Conservation (phyloP, 1,284 basidiomycete genomes). For the Ganoderma lingzhi region DNA sequence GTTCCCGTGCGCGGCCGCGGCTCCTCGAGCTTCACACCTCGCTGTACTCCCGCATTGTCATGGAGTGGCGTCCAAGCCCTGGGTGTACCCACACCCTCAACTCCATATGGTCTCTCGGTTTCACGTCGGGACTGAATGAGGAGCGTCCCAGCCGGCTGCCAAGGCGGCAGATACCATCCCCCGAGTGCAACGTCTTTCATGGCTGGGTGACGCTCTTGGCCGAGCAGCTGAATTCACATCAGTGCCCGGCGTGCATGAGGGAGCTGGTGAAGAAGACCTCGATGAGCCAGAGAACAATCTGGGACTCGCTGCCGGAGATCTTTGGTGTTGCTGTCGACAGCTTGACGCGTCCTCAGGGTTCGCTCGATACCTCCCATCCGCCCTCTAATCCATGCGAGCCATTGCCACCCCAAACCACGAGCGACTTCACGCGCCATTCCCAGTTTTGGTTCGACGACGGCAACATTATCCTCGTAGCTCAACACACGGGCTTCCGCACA, state of each 20-base stretch:
- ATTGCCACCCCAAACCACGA: too few relatives aligned
- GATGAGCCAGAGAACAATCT: background rate
- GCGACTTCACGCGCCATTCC: background rate
- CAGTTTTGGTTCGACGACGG: constrained; percentile 7
- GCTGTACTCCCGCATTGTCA: background rate
- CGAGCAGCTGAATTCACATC: background rate
- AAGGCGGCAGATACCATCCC: background rate
- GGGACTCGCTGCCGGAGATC: background rate
- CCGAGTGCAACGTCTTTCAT: background rate
- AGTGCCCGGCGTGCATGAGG: background rate
- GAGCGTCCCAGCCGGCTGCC: too few relatives aligned
- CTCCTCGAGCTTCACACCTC: background rate
- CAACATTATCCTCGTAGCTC: constrained; percentile 7
- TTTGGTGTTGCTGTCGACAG: too few relatives aligned
- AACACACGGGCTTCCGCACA: constrained; percentile 22
- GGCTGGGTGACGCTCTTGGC: background rate
- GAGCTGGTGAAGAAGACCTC: background rate
- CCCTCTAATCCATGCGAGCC: too few relatives aligned
- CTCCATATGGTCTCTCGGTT: background rate
- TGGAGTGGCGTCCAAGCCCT: background rate
- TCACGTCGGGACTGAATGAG: too few relatives aligned
- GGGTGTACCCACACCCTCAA: background rate
- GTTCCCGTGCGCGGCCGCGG: background rate
- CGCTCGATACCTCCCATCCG: too few relatives aligned
- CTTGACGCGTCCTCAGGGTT: too few relatives aligned